Conservation (phyloP, 2,329 filamentous ascomycete genomes). For the Davidsoniella neocaledoniae region DNA sequence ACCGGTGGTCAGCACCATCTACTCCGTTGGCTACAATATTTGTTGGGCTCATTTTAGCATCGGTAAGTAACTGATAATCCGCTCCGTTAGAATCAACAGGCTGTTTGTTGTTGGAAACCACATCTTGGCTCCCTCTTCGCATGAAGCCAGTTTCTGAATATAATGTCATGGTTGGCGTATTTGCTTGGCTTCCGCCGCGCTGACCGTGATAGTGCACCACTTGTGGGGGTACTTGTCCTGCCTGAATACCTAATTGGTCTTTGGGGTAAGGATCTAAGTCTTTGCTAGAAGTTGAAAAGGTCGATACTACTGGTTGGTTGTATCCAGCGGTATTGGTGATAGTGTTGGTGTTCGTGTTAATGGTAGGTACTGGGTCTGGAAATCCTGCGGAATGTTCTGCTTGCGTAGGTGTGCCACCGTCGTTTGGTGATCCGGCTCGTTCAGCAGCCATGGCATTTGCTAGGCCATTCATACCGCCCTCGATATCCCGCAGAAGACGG, state of each 20-base stretch:
- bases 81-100: background rate
- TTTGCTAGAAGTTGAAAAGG: conserved; percentile 54
- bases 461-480: conserved; percentile 67
- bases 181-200: conserved; percentile 48
- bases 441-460: conserved; percentile 22
- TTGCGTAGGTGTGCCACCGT: conserved; percentile 45
- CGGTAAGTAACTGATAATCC: conserved; percentile 9
- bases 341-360: conserved; percentile 4
- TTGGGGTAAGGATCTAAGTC: conserved; percentile 53
- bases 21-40: background rate
- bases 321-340: conserved; percentile 34
- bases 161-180: conserved; percentile 41
- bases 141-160: conserved; percentile 31
- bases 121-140: conserved; percentile 33
- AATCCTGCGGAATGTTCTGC: conserved; percentile 28
- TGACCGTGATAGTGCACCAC: conserved; percentile 53
- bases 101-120: background rate
- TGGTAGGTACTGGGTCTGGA: conserved; percentile 1
- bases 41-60: conserved; percentile 11
- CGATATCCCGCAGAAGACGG: conserved; percentile 76
- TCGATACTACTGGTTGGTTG: conserved; percentile 49
- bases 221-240: conserved; percentile 46
- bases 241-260: conserved; percentile 43
- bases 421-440: conserved; percentile 30
- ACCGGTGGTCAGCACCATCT: background rate